Percentiles rank a stretch among this genome's conserved stretches.
Evolutionary conservation across 345 rosid genomes (phyloP).

Genomic region (thale cress (Arabidopsis thaliana)): TAIR10.1 NC_003071.7:8551001-8551500

Average conservation of each 20-base stretch:
- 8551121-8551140: slow-evolving; percentile 51
- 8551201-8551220: slow-evolving; percentile 49
- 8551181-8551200: slow-evolving; percentile 62
- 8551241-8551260: slow-evolving; percentile 65
- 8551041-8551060: slow-evolving; percentile 62
- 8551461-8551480: slow-evolving; percentile 80
- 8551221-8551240: slow-evolving; percentile 49
- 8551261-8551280: slow-evolving; percentile 62
- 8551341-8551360: slow-evolving; percentile 80
- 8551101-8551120: slow-evolving; percentile 59
- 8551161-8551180: slow-evolving; percentile 66
- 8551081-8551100: slow-evolving; percentile 61
- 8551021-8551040: slow-evolving; percentile 52
- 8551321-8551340: slow-evolving; percentile 63
- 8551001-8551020: slow-evolving; percentile 47
- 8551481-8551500: slow-evolving; percentile 67
- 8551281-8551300: slow-evolving; percentile 60
- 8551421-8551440: slow-evolving; percentile 34
- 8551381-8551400: slow-evolving; percentile 67
- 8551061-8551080: slow-evolving; percentile 63
- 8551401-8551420: slow-evolving; percentile 66
- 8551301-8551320: slow-evolving; percentile 53
- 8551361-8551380: slow-evolving; percentile 85
- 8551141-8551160: slow-evolving; percentile 66
- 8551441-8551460: slow-evolving; percentile 18